These are phyloP conservation scores for Ustilago crameri DNA, from an alignment of 1,284 basidiomycete species.

Conservation along the genomic window DNA sequence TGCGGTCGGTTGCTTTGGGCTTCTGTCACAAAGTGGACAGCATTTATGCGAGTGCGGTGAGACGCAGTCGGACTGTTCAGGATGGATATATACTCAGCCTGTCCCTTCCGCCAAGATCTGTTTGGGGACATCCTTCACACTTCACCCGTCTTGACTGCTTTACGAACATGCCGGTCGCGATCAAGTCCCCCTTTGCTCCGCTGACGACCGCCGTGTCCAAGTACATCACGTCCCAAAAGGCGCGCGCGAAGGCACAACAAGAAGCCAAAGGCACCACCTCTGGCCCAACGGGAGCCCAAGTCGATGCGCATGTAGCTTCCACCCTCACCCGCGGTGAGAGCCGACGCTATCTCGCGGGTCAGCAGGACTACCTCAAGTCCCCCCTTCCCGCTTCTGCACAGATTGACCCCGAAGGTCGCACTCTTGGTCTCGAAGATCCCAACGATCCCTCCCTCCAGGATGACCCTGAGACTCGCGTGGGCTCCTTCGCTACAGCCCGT, in stretches of 20 bases:
- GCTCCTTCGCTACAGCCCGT: slow-evolving; percentile 6
- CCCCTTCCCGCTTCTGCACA: background rate
- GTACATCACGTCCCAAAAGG: slow-evolving; percentile 27
- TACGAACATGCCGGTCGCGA: slow-evolving; percentile 18
- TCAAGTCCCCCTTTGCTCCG: slow-evolving; percentile 16
- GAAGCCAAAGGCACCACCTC: slow-evolving; percentile 26
- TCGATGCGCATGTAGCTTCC: slow-evolving; percentile 39
- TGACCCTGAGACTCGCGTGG: slow-evolving; percentile 16
- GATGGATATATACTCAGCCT: background rate
- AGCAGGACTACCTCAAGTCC: background rate
- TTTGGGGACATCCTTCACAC: too few species aligned
- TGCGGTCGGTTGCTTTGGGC: background rate
- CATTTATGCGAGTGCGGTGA: too few species aligned
- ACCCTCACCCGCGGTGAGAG: slow-evolving; percentile 25
- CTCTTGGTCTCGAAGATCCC: slow-evolving; percentile 48
- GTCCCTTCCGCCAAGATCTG: too few species aligned
- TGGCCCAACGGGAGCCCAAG: slow-evolving; percentile 36
- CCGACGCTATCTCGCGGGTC: background rate
- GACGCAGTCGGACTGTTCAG: too few species aligned
- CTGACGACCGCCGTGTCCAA: slow-evolving; percentile 17
- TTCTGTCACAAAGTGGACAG: too few species aligned
- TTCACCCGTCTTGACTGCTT: too few species aligned
- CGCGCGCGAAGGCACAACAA: slow-evolving; percentile 23
- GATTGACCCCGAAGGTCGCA: slow-evolving; percentile 33
- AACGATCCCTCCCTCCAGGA: slow-evolving; percentile 37